Evolutionary conservation across 2,329 filamentous ascomycete species (phyloP), one percentile per base, ranked within the genome.

Genomic region (Gaeumannomyces sp.): DNA sequence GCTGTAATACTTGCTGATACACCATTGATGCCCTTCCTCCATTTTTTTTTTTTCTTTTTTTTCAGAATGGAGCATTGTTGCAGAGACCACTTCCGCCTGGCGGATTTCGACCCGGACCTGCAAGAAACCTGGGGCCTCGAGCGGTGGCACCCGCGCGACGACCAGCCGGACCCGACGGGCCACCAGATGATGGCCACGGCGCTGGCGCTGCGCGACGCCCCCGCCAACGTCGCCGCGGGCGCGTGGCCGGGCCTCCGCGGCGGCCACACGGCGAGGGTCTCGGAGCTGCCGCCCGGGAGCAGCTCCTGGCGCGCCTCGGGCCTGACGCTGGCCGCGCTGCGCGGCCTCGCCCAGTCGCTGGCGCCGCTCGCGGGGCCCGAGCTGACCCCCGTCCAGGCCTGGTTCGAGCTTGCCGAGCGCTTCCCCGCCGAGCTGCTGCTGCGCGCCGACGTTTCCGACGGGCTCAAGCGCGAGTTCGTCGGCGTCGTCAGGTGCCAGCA

Each of bases 361-460:
- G 81, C 79, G 70, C 38, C 38, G 38, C 74, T 76, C 4, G 22
- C 61, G 1, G 56, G 56, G n/a, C 56, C n/a, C n/a, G 81, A 84
- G 70, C 70, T 84, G 56, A 78, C 81, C 33, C 82, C 82, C 22
- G 79, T 84, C 31, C 82, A 84, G 72, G 81, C 78, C 1, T 84
- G 81, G 82, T 85, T 84, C 70, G 82, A 84, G 75, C 76, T 84
- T 31, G 77, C 76, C 29, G 71, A 67, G 4, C 70, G 74, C 53
- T 83, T 79, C 68, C 77, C 78, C 28, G 67, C 73, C n/a, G 74
- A 68, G 14, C 64, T 75, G 22, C 72, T 82, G n/a, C 70, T 80
- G 63, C 70, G 75, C 60, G 64, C 64, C 0, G 70, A 69, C 28
- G 70, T 76, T 50, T 68, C 83, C 57, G 76, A 75, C 13, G 62